Evolutionary conservation across 2,329 filamentous ascomycete species (phyloP).

Genomic region (Epichloe uncinata): DNA sequence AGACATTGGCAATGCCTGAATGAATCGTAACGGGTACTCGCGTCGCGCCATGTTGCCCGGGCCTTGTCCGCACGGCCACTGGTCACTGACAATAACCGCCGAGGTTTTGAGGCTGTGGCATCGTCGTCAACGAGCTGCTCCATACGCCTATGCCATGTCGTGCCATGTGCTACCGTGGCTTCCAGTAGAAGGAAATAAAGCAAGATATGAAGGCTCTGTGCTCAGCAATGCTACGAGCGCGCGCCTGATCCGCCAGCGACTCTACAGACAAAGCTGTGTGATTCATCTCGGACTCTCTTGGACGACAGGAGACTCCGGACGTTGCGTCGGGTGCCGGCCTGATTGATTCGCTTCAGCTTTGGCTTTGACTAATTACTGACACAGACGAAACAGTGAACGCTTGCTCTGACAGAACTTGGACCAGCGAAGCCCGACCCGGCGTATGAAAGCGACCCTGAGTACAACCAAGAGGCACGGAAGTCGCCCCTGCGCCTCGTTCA

Average conservation of each 20-base stretch:
- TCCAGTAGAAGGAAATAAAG: neutral
- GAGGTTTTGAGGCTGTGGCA: neutral
- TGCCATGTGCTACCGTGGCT: neutral
- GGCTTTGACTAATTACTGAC: neutral
- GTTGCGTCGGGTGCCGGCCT: too few species aligned
- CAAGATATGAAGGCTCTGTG: neutral
- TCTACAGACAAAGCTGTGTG: neutral
- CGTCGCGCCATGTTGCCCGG: neutral
- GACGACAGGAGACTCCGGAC: too few species aligned
- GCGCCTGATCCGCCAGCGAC: neutral
- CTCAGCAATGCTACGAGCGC: neutral
- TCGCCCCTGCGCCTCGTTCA: too few species aligned
- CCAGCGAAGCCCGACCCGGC: neutral
- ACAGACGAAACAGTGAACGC: neutral
- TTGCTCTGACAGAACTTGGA: neutral
- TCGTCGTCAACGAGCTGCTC: neutral
- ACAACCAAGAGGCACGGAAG: neutral
- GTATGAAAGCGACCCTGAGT: neutral
- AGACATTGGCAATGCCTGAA: too few species aligned
- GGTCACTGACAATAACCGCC: neutral
- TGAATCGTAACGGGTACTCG: neutral
- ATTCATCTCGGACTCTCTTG: neutral
- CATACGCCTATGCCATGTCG: neutral
- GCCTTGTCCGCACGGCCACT: neutral
- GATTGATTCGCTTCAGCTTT: neutral